Base-by-base conservation (phyloP, 2,329 filamentous ascomycete species). In the Emericellopsis atlantica region DNA sequence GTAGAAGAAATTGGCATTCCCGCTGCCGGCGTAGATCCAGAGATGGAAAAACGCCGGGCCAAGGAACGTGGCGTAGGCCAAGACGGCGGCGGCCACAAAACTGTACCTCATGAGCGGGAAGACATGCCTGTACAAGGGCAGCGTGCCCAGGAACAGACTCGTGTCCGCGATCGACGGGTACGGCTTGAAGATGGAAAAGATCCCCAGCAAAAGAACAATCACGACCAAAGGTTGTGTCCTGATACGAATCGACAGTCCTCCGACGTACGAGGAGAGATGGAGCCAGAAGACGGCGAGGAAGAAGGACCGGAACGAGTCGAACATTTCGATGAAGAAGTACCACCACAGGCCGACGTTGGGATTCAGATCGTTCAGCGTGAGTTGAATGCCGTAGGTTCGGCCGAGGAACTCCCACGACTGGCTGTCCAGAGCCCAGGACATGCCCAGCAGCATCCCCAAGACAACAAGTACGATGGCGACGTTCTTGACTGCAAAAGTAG, bases 271-370 rank as follows among this genome's bases (percentile, higher is more conserved):
- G 1, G 84, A 79, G 43, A 96, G 77, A 57, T 98, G 92, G 45
- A 98, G 74, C 88, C 93, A 96, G 66, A 98, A 98, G 38, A 98
- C 89, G 41, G 85, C 92, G 4, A 98, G 75, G 70, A 96, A 98
- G 70, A 98, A 98, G 51, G 84, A 81, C 32, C 92, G 77, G 72
- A 98, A 98, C 1, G 89, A 90, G 63, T 98, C 92, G 58, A 98
- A 98, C 79, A 98, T 98, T 58, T 98, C 90, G 50, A 93, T 94
- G 57, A 98, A 96, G 65, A 98, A 98, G 63, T 98, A 98, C 92
- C 92, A 98, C 92, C 92, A 98, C 2, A 98, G 70, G 2, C 92
- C 92, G 24, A 93, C 84, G 49, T 96, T 98, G 11, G 92, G 92
- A 0, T 90, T 93, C 33, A 98, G 71, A 56, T 98, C 92, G 8